Conservation (phyloP, 495 filamentous ascomycete species). For the Melanomma pulvis-pyrius region DNA sequence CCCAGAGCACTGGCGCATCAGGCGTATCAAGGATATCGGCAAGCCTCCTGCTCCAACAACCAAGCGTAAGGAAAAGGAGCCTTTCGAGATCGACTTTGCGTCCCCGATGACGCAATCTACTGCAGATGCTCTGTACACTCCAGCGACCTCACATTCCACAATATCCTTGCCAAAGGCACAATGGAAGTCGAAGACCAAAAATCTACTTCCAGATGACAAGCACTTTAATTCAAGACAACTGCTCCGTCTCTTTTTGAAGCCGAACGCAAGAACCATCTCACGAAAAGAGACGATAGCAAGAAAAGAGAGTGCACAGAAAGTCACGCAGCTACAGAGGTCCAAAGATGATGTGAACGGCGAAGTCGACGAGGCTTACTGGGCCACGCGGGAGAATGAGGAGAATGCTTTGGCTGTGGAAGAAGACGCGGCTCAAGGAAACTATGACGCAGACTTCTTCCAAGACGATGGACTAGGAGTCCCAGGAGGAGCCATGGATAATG, state of each 20-base stretch:
- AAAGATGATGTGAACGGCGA: slow-evolving; percentile 67
- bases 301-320: slow-evolving; percentile 13
- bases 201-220: slow-evolving; percentile 95
- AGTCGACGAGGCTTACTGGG: slow-evolving; percentile 97
- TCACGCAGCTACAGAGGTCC: slow-evolving; percentile 37
- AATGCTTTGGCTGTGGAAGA: slow-evolving; percentile 57
- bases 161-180: slow-evolving; percentile 89
- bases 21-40: slow-evolving; percentile 82
- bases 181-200: slow-evolving; percentile 90
- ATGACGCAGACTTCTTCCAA: slow-evolving; percentile 97
- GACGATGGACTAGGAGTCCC: slow-evolving; percentile 85
- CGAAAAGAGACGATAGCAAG: slow-evolving; percentile 48
- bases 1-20: slow-evolving; percentile 97
- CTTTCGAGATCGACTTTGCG: slow-evolving; percentile 89
- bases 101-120: slow-evolving; percentile 68
- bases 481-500: slow-evolving; percentile 74
- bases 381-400: slow-evolving; percentile 65
- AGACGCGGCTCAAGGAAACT: slow-evolving; percentile 64
- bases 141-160: slow-evolving; percentile 75
- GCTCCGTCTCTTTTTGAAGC: slow-evolving; percentile 89
- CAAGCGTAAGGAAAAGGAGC: slow-evolving; percentile 89
- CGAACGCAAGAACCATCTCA: slow-evolving; percentile 74
- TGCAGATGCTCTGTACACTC: slow-evolving; percentile 82
- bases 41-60: slow-evolving; percentile 58
- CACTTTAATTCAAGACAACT: slow-evolving; percentile 95